Percentiles rank a stretch among this genome's conserved stretches.
Conservation (phyloP, 768 basidiomycete species). For the Crucibulum laeve region DNA sequence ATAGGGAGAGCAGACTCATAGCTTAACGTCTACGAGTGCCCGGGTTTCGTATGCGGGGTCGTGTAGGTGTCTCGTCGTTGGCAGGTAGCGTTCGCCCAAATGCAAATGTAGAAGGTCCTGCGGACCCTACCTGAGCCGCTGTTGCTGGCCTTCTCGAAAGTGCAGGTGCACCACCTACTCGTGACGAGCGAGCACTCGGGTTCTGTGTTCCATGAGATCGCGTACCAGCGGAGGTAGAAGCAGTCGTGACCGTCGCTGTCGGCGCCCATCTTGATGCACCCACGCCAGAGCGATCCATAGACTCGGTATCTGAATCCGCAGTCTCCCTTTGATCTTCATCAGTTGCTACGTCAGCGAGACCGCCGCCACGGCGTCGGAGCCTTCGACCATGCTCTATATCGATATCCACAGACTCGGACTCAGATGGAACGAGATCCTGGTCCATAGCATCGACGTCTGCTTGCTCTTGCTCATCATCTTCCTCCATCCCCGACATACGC, state of each 20-base stretch:
- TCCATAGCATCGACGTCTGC: constrained; percentile 72
- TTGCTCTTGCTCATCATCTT: constrained; percentile 46
- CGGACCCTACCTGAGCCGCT: not conserved
- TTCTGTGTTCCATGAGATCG: constrained; percentile 3
- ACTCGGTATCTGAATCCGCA: constrained; percentile 12
- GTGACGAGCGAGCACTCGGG: not conserved
- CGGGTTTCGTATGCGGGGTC: constrained; percentile 47
- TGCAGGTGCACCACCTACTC: constrained; percentile 4
- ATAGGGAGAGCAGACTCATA: not conserved
- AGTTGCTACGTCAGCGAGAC: constrained; percentile 5
- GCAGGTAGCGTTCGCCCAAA: constrained; percentile 24
- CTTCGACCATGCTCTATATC: constrained; percentile 17
- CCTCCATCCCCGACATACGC: constrained; percentile 19
- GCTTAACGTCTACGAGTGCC: constrained; percentile 42
- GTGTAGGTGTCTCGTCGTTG: constrained; percentile 53
- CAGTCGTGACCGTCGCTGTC: constrained; percentile 7
- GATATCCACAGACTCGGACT: constrained; percentile 34
- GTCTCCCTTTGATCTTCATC: constrained; percentile 10
- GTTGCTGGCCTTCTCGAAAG: not conserved
- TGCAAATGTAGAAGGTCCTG: constrained; percentile 21
- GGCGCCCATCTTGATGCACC: constrained; percentile 29
- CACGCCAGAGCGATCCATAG: constrained; percentile 16
- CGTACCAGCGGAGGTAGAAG: constrained; percentile 9
- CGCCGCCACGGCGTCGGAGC: constrained; percentile 12
- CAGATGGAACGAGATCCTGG: constrained; percentile 50